Base-by-base conservation (phyloP, 2,329 filamentous ascomycete species). In the Phyllosticta citrichinensis region DNA sequence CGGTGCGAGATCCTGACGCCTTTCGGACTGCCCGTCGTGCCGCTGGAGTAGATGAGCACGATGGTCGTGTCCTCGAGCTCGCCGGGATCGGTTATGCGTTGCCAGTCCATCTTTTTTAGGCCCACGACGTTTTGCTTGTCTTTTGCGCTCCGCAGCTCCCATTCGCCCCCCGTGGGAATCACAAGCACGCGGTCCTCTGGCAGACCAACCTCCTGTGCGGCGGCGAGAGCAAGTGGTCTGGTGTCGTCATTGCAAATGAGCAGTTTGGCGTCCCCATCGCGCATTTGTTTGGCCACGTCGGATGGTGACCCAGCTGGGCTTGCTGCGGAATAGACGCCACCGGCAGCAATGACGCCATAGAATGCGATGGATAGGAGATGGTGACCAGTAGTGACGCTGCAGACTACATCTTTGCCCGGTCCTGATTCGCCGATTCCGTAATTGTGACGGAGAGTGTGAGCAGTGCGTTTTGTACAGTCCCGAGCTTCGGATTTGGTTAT, bases 291-390 rank as follows among this genome's bases (percentile, higher is more conserved):
- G 2, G 76, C 76, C 9, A 86, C 69, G 25, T 86, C 83, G 2
- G 72, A 66, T 0, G 76, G 72, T 0, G 82, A 83, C 5, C 76
- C 78, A 0, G 77, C 75, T 0, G 81, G 75, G 55, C 77, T 80
- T 0, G 81, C 81, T 5, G 81, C 79, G 6, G 81, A 82, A 65
- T 83, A 86, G 25, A 86, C 77, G 19, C 82, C 84, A 0, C 80
- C 83, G 2, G 83, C 82, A 3, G 81, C 83, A 54, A 86, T 75
- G 58, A 84, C 78, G 14, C 79, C 80, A 64, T 77, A 85, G 66
- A 83, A 82, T 1, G 83, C 64, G 12, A 78, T 74, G 0, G 82
- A 78, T 0, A 85, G 73, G 5, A 83, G 73, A 54, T 79, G 78
- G 64, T 85, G 80, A 1, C 83, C 83, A 0, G 79, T 79, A 0